Conservation (phyloP, 1,284 basidiomycete genomes). For the Fomitopsis palustris region DNA sequence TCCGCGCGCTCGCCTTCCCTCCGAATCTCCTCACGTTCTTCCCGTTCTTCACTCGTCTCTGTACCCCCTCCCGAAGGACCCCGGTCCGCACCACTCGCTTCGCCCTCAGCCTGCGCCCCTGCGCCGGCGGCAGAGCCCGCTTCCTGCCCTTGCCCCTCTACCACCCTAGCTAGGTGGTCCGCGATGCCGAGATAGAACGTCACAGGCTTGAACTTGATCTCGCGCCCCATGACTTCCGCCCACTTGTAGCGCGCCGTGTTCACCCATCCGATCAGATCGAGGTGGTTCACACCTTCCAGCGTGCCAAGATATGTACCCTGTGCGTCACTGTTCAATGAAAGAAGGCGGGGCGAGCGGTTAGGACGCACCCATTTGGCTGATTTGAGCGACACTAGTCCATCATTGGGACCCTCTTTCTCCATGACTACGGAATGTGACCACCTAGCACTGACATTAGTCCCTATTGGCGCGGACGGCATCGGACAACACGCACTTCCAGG, state of each 20-base stretch:
- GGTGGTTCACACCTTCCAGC: conserved; percentile 85
- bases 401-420: conserved; percentile 90
- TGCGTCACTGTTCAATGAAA: neutral
- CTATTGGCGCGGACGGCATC: neutral
- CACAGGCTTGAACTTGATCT: conserved; percentile 84
- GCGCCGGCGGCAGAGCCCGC: neutral
- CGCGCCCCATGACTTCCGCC: conserved; percentile 83
- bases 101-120: neutral
- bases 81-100: neutral
- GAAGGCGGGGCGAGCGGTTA: conserved; percentile 1
- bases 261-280: conserved; percentile 86
- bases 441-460: conserved; percentile 26
- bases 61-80: neutral
- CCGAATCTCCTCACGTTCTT: conserved; percentile 22
- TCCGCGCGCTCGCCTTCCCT: conserved; percentile 24
- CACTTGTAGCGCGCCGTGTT: conserved; percentile 82
- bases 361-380: conserved; percentile 77
- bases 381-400: conserved; percentile 83
- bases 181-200: conserved; percentile 86
- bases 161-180: conserved; percentile 64
- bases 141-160: conserved; percentile 42
- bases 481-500: conserved; percentile 61
- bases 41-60: conserved; percentile 3
- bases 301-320: conserved; percentile 86
- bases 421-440: conserved; percentile 83